These are phyloP conservation scores for Pseudogymnoascus pannorum DNA, from an alignment of 2,329 filamentous ascomycete species.

Conservation along the genomic window DNA sequence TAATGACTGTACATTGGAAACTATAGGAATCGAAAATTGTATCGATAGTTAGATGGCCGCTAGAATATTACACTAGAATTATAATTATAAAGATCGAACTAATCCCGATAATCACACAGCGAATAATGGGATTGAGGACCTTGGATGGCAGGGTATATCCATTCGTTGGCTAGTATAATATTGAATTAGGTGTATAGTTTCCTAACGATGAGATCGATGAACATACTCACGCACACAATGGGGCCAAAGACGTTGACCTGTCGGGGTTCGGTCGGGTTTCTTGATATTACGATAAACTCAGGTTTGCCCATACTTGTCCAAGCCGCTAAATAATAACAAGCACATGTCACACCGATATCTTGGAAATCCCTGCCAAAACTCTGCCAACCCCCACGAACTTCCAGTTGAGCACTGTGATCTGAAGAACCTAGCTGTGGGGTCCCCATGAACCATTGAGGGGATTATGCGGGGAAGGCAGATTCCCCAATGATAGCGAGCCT, in stretches of 20 bases:
- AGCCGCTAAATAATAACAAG: not conserved
- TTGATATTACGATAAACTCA: not conserved
- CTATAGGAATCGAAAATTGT: not conserved
- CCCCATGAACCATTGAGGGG: not conserved
- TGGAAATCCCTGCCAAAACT: not conserved
- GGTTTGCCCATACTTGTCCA: not conserved
- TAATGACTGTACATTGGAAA: not conserved
- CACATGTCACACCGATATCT: not conserved
- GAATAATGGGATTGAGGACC: not conserved
- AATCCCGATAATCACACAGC: not conserved
- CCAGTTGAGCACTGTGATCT: not conserved
- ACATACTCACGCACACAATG: not conserved
- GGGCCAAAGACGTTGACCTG: not conserved
- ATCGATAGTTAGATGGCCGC: not conserved
- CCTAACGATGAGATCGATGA: not conserved
- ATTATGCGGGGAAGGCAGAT: not conserved
- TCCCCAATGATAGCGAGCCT: not conserved
- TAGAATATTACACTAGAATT: not conserved
- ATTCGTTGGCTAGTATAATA: not conserved
- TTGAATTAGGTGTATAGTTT: not conserved
- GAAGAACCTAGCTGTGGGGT: not conserved
- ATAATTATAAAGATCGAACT: not conserved
- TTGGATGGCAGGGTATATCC: not conserved
- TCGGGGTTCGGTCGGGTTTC: not conserved
- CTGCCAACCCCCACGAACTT: not conserved